Percentiles rank a stretch among this genome's conserved stretches.
phyloP scores from a whole-genome alignment of 139 green algal genomes.

The Diplosphaera chodatii region DNA sequence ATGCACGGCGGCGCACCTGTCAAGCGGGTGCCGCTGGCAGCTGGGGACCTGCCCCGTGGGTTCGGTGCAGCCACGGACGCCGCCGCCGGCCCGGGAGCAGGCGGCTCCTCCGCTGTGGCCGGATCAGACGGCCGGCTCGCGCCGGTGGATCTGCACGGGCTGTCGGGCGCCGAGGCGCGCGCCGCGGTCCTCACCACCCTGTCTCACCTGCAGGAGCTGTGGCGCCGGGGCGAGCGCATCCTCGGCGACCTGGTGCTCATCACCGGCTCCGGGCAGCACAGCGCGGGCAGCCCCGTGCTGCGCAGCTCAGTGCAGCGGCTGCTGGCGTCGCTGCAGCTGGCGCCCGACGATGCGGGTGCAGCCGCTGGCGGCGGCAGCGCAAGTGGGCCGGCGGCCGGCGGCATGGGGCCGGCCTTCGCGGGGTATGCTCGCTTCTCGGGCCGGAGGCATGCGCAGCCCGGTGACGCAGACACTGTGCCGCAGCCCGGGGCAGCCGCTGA shows the following conservation, averaged over 20 bases:
- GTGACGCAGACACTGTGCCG: too few species aligned
- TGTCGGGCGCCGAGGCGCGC: conserved; percentile 28
- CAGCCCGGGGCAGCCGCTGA: too few species aligned
- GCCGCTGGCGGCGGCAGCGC: neutral
- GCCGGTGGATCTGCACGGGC: conserved; percentile 36
- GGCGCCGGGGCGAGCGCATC: neutral
- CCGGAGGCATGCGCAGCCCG: neutral
- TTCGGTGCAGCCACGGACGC: neutral
- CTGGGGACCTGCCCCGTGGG: neutral
- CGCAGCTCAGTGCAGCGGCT: neutral
- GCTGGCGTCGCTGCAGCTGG: conserved; percentile 3
- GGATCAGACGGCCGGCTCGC: neutral
- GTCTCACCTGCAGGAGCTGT: conserved; percentile 9
- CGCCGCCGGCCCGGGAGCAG: neutral
- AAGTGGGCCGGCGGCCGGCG: neutral
- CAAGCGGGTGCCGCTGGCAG: neutral
- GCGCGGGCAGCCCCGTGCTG: conserved; percentile 1
- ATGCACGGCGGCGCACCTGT: conserved; percentile 24
- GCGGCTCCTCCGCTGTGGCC: neutral
- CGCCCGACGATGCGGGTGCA: too few species aligned
- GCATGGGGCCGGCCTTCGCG: neutral
- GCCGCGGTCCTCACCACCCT: conserved; percentile 44
- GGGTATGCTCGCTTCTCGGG: neutral
- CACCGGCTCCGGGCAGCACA: conserved; percentile 4
- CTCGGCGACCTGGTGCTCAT: conserved; percentile 1